Conservation (phyloP, 768 basidiomycete genomes). For the Mycena galopus region DNA sequence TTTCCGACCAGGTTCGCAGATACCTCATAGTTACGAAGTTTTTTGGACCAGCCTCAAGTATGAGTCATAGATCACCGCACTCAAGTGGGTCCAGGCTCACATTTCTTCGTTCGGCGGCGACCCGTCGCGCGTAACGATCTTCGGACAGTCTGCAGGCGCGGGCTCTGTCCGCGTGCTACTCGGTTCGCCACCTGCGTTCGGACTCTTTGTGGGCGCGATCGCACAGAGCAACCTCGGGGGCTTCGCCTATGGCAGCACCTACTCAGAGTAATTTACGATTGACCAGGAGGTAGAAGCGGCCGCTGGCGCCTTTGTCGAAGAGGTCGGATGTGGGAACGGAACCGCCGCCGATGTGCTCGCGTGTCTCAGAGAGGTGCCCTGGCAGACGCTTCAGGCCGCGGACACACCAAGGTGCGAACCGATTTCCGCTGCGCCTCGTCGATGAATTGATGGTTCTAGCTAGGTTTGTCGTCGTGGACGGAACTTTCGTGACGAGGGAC, state of each 20-base stretch:
- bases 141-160: constrained; percentile 68
- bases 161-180: constrained; percentile 55
- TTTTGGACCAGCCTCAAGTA: no score
- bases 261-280: constrained; percentile 63
- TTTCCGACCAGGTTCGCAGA: constrained; percentile 58
- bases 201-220: constrained; percentile 56
- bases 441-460: not conserved
- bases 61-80: constrained; percentile 52
- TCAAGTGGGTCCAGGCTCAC: constrained; percentile 62
- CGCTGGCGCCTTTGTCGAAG: constrained; percentile 51
- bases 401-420: constrained; percentile 42
- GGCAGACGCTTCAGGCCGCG: constrained; percentile 52
- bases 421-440: not conserved
- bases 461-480: constrained; percentile 61
- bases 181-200: constrained; percentile 50
- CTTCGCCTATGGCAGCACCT: constrained; percentile 60
- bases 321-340: constrained; percentile 54
- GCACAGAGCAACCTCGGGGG: constrained; percentile 64
- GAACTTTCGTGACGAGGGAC: constrained; percentile 55
- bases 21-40: no score
- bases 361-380: constrained; percentile 53
- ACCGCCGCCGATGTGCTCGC: constrained; percentile 46
- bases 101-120: constrained; percentile 72
- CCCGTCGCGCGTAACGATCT: constrained; percentile 62
- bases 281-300: constrained; percentile 51